These are phyloP conservation scores for Coniosporium tulheliwenetii DNA, from an alignment of 2,329 filamentous ascomycete species.

Conservation along the genomic window DNA sequence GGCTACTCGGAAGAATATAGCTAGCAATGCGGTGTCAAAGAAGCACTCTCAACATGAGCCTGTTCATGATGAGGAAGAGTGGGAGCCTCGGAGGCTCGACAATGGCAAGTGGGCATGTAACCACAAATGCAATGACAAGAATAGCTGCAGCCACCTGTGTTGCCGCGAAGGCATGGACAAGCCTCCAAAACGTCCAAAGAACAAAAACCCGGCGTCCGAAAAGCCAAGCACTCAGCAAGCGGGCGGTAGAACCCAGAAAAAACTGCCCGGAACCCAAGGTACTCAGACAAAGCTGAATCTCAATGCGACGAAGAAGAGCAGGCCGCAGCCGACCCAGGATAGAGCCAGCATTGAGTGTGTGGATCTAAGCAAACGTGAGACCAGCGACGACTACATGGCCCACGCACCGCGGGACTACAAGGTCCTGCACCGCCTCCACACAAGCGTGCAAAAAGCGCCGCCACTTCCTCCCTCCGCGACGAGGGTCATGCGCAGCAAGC, in stretches of 20 bases:
- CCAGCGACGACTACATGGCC: not conserved
- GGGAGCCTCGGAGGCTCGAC: constrained; percentile 35
- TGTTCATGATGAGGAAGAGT: constrained; percentile 1
- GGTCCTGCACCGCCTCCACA: not conserved
- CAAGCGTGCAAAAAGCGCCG: not conserved
- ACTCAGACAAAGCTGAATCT: constrained; percentile 13
- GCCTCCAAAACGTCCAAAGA: constrained; percentile 34
- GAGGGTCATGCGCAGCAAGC: not conserved
- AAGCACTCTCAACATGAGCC: not conserved
- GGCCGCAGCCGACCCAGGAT: not conserved
- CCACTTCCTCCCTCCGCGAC: not conserved
- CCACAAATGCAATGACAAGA: constrained; percentile 50
- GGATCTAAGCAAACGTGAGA: not conserved
- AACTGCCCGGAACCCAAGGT: constrained; percentile 1
- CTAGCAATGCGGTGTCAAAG: not conserved
- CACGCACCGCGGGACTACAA: not conserved
- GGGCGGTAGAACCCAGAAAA: constrained; percentile 6
- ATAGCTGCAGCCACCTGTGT: constrained; percentile 53
- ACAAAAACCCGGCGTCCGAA: constrained; percentile 6
- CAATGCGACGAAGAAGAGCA: constrained; percentile 9
- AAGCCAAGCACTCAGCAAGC: constrained; percentile 10
- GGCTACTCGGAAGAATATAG: not conserved
- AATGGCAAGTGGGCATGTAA: constrained; percentile 66
- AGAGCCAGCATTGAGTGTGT: not conserved
- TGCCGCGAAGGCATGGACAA: constrained; percentile 58